phyloP scores from a whole-genome alignment of 1,139 yeast genomes.

The Kodamaea alishanica region DNA sequence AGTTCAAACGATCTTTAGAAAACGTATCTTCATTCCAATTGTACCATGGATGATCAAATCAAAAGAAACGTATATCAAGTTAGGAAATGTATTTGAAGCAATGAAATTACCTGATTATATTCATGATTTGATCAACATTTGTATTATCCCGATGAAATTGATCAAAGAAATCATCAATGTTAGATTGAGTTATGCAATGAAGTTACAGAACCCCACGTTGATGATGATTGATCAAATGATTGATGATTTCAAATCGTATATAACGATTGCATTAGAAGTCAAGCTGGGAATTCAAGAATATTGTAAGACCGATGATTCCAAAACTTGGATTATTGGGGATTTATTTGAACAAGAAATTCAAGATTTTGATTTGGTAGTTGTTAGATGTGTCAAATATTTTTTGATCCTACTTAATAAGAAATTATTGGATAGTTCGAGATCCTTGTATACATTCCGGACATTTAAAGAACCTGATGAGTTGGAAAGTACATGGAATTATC shows the following conservation, averaged over 20 bases:
- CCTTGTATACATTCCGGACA: constrained; percentile 64
- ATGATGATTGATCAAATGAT: constrained; percentile 96
- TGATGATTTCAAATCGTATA: constrained; percentile 76
- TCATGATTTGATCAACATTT: constrained; percentile 61
- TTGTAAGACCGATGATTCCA: constrained; percentile 55
- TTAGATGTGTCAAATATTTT: constrained; percentile 72
- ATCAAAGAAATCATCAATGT: constrained; percentile 78
- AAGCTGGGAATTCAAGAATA: constrained; percentile 66
- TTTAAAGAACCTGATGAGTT: constrained; percentile 91
- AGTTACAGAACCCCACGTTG: constrained; percentile 81
- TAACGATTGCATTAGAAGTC: constrained; percentile 71
- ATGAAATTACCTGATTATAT: constrained; percentile 75
- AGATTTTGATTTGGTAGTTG: constrained; percentile 66
- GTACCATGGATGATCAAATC: constrained; percentile 79
- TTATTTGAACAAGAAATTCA: constrained; percentile 53
- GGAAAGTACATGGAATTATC: constrained; percentile 71
- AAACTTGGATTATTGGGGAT: constrained; percentile 73
- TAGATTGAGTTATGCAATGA: constrained; percentile 74
- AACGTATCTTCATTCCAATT: constrained; percentile 55
- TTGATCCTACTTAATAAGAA: constrained; percentile 71
- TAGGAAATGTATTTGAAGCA: constrained; percentile 59
- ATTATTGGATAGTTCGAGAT: constrained; percentile 70
- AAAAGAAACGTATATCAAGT: constrained; percentile 63
- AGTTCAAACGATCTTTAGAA: constrained; percentile 61
- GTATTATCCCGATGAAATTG: constrained; percentile 74